Evolutionary conservation across 495 filamentous ascomycete genomes (phyloP).

Genomic region (Lasiosphaeria hispida): DNA sequence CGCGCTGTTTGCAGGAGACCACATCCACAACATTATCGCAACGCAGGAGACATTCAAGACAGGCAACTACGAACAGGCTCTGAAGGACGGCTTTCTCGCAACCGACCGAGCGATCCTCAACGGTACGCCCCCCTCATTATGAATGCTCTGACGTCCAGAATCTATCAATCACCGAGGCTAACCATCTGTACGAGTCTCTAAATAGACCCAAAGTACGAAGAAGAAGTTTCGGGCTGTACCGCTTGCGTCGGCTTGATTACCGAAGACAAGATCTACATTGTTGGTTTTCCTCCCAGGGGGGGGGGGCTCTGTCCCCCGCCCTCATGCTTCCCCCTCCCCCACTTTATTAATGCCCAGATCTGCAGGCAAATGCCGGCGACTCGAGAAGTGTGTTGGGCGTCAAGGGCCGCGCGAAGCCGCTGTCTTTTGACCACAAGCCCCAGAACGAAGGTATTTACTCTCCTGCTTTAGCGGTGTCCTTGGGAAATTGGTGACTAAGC

Average conservation of each 20-base stretch:
- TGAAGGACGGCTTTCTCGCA: constrained; percentile 96
- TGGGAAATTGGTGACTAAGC: constrained; percentile 19
- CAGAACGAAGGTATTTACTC: constrained; percentile 80
- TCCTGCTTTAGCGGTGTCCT: constrained; percentile 4
- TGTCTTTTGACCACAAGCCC: constrained; percentile 98
- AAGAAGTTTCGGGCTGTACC: constrained; percentile 97
- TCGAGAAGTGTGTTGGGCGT: constrained; percentile 91
- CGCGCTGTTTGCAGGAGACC: constrained; percentile 85
- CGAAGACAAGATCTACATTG: constrained; percentile 89
- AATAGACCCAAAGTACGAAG: constrained; percentile 90
- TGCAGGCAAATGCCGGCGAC: constrained; percentile 91
- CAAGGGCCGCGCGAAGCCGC: constrained; percentile 92
- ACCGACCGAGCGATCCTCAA: constrained; percentile 94
- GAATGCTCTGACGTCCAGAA: no score
- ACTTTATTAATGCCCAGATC: constrained; percentile 23
- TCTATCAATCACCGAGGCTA: constrained; percentile 13
- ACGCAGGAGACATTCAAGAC: constrained; percentile 91
- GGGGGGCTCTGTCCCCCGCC: not conserved
- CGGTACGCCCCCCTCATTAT: constrained; percentile 53
- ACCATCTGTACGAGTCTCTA: constrained; percentile 12
- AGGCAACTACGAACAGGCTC: constrained; percentile 88
- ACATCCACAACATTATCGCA: constrained; percentile 88
- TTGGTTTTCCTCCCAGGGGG: constrained; percentile 38
- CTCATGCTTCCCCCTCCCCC: constrained; percentile 5
- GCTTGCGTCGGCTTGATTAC: constrained; percentile 87